Conservation (phyloP, 2,329 filamentous ascomycete species). For the Ophiosphaerella herpotricha region DNA sequence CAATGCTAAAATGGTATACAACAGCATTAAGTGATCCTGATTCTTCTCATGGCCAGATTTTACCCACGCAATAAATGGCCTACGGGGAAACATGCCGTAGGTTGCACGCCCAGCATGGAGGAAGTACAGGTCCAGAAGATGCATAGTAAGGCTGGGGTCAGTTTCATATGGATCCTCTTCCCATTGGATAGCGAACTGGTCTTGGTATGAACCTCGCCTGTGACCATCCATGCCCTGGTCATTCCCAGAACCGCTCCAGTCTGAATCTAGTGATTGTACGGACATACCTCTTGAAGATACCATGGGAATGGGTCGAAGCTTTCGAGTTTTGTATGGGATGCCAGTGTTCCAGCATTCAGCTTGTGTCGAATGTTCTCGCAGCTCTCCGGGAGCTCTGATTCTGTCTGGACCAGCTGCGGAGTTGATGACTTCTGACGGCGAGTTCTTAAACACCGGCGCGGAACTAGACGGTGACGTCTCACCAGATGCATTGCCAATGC, state of each 20-base stretch:
- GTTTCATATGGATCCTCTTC: slow-evolving; percentile 59
- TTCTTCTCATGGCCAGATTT: slow-evolving; percentile 54
- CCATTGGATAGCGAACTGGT: slow-evolving; percentile 48
- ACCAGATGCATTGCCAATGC: slow-evolving; percentile 39
- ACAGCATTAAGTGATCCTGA: slow-evolving; percentile 61
- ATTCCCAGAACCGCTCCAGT: slow-evolving; percentile 39
- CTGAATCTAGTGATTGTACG: slow-evolving; percentile 40
- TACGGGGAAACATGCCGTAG: slow-evolving; percentile 61
- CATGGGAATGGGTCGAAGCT: slow-evolving; percentile 29
- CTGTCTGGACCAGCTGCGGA: slow-evolving; percentile 35
- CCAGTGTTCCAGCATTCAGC: slow-evolving; percentile 35
- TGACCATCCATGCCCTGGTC: slow-evolving; percentile 33
- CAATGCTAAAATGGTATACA: slow-evolving; percentile 64
- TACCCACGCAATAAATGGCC: slow-evolving; percentile 61
- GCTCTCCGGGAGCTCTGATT: slow-evolving; percentile 34
- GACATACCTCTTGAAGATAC: slow-evolving; percentile 37
- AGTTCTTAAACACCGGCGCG: slow-evolving; percentile 37
- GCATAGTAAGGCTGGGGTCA: slow-evolving; percentile 55
- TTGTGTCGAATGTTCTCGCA: slow-evolving; percentile 32
- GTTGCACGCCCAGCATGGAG: slow-evolving; percentile 59
- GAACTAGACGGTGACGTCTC: slow-evolving; percentile 40
- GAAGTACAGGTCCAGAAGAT: slow-evolving; percentile 63
- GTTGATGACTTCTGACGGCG: slow-evolving; percentile 36
- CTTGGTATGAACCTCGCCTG: slow-evolving; percentile 38
- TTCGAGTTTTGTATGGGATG: slow-evolving; percentile 31